A percentile compares a stretch with the other conserved stretches of the same genome.
phyloP scores from a whole-genome alignment of 2,329 filamentous ascomycete genomes.

The Davidsoniella eucalypti region DNA sequence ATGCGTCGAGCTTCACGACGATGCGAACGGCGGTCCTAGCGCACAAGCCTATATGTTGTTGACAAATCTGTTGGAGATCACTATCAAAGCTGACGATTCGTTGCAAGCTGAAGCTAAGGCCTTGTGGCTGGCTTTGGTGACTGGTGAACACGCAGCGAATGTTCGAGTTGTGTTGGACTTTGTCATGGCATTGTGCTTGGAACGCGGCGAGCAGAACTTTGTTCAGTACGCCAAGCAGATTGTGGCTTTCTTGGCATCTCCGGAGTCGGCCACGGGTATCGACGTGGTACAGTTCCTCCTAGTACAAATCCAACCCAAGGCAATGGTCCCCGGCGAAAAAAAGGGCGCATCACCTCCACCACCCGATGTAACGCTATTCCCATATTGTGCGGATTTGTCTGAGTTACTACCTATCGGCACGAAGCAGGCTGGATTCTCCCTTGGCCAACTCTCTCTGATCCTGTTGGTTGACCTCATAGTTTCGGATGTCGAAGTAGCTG shows the following conservation, averaged over 20 bases:
- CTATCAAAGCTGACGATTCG: constrained; percentile 48
- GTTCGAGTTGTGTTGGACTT: constrained; percentile 91
- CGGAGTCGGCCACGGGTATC: constrained; percentile 37
- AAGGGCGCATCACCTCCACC: constrained; percentile 50
- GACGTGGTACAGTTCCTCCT: constrained; percentile 91
- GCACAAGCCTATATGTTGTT: constrained; percentile 87
- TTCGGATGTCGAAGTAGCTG: constrained; percentile 63
- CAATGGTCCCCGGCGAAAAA: constrained; percentile 91
- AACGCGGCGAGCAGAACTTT: constrained; percentile 92
- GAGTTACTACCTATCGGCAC: constrained; percentile 70
- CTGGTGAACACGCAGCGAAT: constrained; percentile 81
- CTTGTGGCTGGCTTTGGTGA: constrained; percentile 89
- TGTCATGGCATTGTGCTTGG: constrained; percentile 83
- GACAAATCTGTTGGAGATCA: constrained; percentile 90
- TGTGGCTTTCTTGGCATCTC: constrained; percentile 63
- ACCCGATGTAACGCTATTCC: constrained; percentile 56
- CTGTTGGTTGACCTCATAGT: constrained; percentile 93
- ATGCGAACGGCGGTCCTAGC: constrained; percentile 80
- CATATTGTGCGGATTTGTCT: constrained; percentile 76
- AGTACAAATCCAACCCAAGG: constrained; percentile 78
- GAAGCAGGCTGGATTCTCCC: constrained; percentile 81
- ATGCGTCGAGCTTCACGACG: constrained; percentile 77
- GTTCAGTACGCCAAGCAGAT: constrained; percentile 97
- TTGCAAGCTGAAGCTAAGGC: constrained; percentile 95
- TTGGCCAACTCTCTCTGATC: constrained; percentile 85